A percentile compares a stretch with the other conserved stretches of the same genome.
Evolutionary conservation across 805 yeast genomes (phyloP).

Genomic region (Scheffersomyces amazonensis): DNA sequence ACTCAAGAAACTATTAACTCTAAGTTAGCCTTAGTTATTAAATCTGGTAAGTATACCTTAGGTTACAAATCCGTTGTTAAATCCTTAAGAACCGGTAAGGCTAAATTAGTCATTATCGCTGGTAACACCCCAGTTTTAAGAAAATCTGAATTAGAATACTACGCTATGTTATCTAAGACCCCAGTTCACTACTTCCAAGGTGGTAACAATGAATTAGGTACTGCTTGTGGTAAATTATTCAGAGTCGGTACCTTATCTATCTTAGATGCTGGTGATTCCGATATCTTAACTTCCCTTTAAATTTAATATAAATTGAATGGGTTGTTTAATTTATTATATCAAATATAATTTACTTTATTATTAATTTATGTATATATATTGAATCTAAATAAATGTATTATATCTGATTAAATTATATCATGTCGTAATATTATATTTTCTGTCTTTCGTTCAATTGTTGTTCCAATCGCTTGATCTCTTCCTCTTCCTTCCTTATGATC

Average conservation of each 20-base stretch:
- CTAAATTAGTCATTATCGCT: slow-evolving; percentile 96
- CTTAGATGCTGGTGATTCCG: slow-evolving; percentile 99
- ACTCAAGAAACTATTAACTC: slow-evolving; percentile 96
- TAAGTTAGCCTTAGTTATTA: slow-evolving; percentile 96
- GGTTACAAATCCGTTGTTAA: slow-evolving; percentile 99
- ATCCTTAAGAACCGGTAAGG: slow-evolving; percentile 98
- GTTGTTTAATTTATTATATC: not conserved
- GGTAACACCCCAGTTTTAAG: slow-evolving; percentile 99
- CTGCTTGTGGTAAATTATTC: slow-evolving; percentile 99
- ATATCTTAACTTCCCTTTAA: slow-evolving; percentile 73
- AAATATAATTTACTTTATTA: not conserved
- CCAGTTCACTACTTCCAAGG: slow-evolving; percentile 98
- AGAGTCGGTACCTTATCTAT: slow-evolving; percentile 97
- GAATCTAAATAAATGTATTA: not conserved
- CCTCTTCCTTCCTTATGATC: slow-evolving; percentile 43
- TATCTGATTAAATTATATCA: not conserved
- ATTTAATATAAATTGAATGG: slow-evolving; percentile 1
- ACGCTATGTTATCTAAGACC: slow-evolving; percentile 99
- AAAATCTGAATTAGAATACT: slow-evolving; percentile 99
- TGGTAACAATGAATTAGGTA: slow-evolving; percentile 99
- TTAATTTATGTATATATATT: not conserved
- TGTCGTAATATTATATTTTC: not conserved
- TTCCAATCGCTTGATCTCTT: slow-evolving; percentile 44
- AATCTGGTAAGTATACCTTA: slow-evolving; percentile 99
- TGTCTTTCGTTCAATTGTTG: slow-evolving; percentile 5